Evolutionary conservation across 192 early-diverging fungal species (phyloP).

Genomic region (Linnemannia schmuckeri): DNA sequence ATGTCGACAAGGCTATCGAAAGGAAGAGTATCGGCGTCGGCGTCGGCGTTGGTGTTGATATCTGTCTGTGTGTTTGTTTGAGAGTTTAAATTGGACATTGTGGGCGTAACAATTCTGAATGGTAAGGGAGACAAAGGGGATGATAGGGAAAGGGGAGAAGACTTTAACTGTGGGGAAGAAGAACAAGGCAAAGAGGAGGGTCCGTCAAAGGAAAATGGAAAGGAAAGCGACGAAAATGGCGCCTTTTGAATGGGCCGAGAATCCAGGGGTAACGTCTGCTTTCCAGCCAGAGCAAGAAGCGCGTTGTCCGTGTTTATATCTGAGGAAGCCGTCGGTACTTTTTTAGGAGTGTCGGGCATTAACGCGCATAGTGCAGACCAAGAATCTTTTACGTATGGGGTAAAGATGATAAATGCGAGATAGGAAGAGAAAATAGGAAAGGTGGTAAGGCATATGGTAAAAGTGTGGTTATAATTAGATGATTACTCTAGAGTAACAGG

Average conservation of each 20-base stretch:
- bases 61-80: neutral
- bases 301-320: neutral
- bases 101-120: neutral
- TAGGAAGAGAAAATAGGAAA: neutral
- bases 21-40: neutral
- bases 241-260: constrained; percentile 56
- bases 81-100: neutral
- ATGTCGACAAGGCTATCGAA: constrained; percentile 4
- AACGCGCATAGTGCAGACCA: neutral
- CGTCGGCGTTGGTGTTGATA: neutral
- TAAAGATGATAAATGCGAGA: no score
- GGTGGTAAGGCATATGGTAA: neutral
- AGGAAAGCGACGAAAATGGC: constrained; percentile 2
- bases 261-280: constrained; percentile 66
- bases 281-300: constrained; percentile 51
- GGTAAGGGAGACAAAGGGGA: neutral
- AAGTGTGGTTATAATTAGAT: neutral
- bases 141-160: neutral
- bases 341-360: neutral
- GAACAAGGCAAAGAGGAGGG: neutral
- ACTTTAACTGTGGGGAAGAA: neutral
- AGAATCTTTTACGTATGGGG: no score
- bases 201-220: neutral
- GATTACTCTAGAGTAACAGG: no score
- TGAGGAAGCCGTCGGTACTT: neutral